These are phyloP conservation scores for Populus pruinosa DNA, from an alignment of 345 rosid species.

Conservation along the genomic window DNA sequence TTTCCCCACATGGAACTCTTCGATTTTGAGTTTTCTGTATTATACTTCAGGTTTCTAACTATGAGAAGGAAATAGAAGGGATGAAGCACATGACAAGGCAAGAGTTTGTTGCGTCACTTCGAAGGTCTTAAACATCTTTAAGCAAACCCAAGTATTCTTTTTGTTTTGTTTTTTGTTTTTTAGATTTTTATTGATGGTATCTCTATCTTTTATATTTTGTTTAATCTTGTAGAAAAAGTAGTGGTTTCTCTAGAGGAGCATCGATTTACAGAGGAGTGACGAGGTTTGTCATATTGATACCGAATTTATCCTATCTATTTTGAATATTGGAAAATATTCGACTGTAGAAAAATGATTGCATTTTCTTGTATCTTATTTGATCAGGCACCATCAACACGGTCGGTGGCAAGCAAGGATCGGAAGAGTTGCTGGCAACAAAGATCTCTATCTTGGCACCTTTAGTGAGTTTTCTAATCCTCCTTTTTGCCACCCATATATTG, in stretches of 20 bases:
- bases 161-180: background rate
- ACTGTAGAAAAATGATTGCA: background rate
- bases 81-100: slow-evolving; percentile 94
- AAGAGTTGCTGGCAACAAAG: slow-evolving; percentile 96
- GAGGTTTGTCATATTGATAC: slow-evolving; percentile 39
- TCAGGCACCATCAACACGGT: slow-evolving; percentile 97
- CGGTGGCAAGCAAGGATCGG: slow-evolving; percentile 99
- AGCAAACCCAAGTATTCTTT: background rate
- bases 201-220: background rate
- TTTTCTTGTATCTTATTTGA: background rate
- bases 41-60: slow-evolving; percentile 49
- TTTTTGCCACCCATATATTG: background rate
- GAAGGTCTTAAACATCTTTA: slow-evolving; percentile 44
- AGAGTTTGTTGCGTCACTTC: slow-evolving; percentile 88
- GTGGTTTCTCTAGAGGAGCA: slow-evolving; percentile 98
- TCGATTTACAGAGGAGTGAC: slow-evolving; percentile 97
- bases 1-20: background rate
- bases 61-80: slow-evolving; percentile 81
- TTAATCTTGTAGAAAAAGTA: slow-evolving; percentile 57
- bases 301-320: background rate
- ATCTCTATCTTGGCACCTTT: slow-evolving; percentile 95
- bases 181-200: background rate
- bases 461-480: slow-evolving; percentile 41
- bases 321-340: background rate
- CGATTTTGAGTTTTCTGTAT: background rate